A percentile compares a stretch with the other conserved stretches of the same genome.
phyloP scores from a whole-genome alignment of 148 eudicot species.

The Fallopia convolvulus region DNA sequence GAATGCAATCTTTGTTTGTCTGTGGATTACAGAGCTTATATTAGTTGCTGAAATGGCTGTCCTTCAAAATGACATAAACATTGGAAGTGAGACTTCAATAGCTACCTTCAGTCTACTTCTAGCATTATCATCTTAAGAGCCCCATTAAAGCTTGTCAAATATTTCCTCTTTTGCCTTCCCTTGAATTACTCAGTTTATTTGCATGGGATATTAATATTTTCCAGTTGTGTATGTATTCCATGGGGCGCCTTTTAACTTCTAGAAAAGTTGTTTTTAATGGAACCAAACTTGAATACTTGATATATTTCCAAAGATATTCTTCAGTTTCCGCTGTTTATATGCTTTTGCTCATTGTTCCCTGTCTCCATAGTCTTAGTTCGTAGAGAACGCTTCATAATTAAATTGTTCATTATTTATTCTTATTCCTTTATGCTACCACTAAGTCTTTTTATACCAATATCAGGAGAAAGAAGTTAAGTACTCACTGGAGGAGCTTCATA shows the following conservation, averaged over 20 bases:
- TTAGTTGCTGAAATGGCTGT: neutral
- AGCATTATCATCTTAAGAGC: neutral
- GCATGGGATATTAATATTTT: neutral
- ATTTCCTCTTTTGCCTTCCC: neutral
- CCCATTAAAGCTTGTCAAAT: neutral
- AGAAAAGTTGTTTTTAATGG: neutral
- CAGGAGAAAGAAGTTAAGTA: slow-evolving; percentile 73
- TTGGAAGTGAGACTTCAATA: neutral
- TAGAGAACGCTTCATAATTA: neutral
- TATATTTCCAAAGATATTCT: neutral
- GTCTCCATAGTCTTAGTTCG: neutral
- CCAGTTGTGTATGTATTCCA: neutral
- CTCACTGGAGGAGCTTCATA: slow-evolving; percentile 85
- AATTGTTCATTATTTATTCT: neutral
- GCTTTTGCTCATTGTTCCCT: neutral
- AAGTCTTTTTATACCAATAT: slow-evolving; percentile 2
- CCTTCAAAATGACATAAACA: neutral
- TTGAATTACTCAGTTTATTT: neutral
- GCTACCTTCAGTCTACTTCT: neutral
- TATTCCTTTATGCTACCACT: neutral
- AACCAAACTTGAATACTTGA: neutral
- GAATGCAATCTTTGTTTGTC: neutral
- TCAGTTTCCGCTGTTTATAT: neutral
- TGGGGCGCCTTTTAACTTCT: neutral
- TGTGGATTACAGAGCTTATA: neutral